These are phyloP conservation scores for Viola pubescens DNA, from an alignment of 441 rosid genomes.

Conservation along the genomic window DNA sequence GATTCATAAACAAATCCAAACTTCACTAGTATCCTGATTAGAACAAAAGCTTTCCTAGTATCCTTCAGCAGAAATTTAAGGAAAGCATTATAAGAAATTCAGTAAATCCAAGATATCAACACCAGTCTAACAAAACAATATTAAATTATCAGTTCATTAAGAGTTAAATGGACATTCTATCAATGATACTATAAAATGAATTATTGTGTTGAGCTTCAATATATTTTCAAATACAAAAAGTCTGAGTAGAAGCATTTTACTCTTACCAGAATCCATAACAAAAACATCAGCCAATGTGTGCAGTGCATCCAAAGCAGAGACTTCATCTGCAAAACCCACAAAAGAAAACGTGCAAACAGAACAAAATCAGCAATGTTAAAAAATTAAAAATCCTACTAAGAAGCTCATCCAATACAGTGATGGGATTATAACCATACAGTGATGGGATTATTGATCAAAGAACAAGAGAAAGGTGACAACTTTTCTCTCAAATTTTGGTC, in stretches of 20 bases:
- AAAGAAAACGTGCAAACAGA: background rate
- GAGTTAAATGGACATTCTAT: too few species aligned
- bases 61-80: slow-evolving; percentile 1
- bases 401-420: too few species aligned
- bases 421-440: too few species aligned
- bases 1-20: background rate
- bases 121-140: slow-evolving; percentile 6
- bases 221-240: too few species aligned
- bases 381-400: background rate
- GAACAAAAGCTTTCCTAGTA: background rate
- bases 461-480: too few species aligned
- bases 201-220: too few species aligned
- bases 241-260: slow-evolving; percentile 14
- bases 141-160: background rate
- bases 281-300: slow-evolving; percentile 61
- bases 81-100: background rate
- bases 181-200: too few species aligned
- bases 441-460: too few species aligned
- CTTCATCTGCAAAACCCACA: slow-evolving; percentile 50
- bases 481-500: too few species aligned
- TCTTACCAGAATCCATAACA: slow-evolving; percentile 69
- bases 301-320: slow-evolving; percentile 54
- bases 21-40: background rate
- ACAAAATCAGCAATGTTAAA: background rate
- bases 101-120: background rate